Evolutionary conservation across 2,329 filamentous ascomycete genomes (phyloP).

Genomic region (Ascochyta koolunga): DNA sequence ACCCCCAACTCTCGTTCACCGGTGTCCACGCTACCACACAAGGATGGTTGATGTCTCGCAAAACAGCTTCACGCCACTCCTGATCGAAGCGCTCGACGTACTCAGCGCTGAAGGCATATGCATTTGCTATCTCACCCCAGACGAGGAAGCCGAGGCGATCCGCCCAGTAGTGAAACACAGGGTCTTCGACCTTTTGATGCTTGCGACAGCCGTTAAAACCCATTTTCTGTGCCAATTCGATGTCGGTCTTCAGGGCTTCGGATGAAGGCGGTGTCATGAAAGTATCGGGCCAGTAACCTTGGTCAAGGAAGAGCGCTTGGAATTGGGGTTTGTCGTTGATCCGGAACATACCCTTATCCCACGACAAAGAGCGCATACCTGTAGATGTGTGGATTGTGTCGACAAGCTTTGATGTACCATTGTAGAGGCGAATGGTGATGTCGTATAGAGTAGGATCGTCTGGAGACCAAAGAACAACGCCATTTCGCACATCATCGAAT

Average conservation of each 20-base stretch:
- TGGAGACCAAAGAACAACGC: constrained; percentile 67
- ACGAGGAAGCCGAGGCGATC: constrained; percentile 66
- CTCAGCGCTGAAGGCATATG: constrained; percentile 65
- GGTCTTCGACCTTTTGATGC: constrained; percentile 69
- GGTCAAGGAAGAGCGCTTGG: constrained; percentile 65
- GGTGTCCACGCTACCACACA: constrained; percentile 71
- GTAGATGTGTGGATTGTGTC: constrained; percentile 66
- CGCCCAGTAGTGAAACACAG: constrained; percentile 66
- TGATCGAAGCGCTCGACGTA: constrained; percentile 66
- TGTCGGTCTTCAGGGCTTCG: constrained; percentile 47
- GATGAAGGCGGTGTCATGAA: constrained; percentile 64
- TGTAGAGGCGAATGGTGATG: constrained; percentile 59
- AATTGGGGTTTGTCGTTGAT: constrained; percentile 66
- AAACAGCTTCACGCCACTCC: constrained; percentile 69
- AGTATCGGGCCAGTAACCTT: constrained; percentile 68
- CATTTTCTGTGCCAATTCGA: constrained; percentile 49
- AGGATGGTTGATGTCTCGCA: constrained; percentile 69
- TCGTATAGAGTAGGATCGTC: constrained; percentile 64
- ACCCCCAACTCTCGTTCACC: constrained; percentile 69
- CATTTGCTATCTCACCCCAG: constrained; percentile 70
- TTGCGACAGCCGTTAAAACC: constrained; percentile 70
- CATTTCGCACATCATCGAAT: constrained; percentile 49
- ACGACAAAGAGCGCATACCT: constrained; percentile 66
- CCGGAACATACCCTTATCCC: constrained; percentile 65
- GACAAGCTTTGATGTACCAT: constrained; percentile 49